Base-by-base conservation (phyloP, 768 basidiomycete species). In the Butyriboletus loyo region DNA sequence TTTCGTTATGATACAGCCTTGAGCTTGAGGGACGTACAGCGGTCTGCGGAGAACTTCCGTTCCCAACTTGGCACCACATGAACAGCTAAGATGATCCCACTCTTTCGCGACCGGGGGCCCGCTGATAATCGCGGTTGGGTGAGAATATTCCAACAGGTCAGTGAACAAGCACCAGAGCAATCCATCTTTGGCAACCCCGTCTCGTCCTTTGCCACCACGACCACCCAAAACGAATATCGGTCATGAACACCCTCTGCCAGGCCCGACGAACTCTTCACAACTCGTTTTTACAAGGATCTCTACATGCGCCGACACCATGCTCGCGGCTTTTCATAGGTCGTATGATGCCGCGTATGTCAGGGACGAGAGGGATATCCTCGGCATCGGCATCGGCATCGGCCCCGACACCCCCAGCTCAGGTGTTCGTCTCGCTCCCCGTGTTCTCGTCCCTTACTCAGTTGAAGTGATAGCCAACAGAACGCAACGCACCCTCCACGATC, bases 401-500 rank as follows among this genome's bases (percentile, higher is more conserved):
- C 44, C 46, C 47, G 27, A 39, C 44, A 35, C 37, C 41, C 17
- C 42, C 17, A 36, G n/a, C 39, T 25, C 62, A 65, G 46, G 47
- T 41, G 64, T 66, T 53, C 60, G 64, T 62, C 46, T 54, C 35
- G 27, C 50, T 54, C 49, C 46, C 40, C 40, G 34, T 34, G 15
- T 21, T 34, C 49, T 50, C 19, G 47, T 46, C 24, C 56, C 37
- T 45, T 28, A 53, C 69, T 70, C 67, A 68, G 49, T 65, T 55
- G 30, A 63, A 49, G 47, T 54, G 58, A 52, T 50, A 68, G 67
- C 56, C 55, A 50, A 54, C 60, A 61, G 55, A 57, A 41, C 38
- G 59, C 54, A 4, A 49, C 53, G n/a, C 50, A 63, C 27, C 75
- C 80, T 24, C 85, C 82, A 38, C 81, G 82, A 63, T 75, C 81